Conservation (phyloP, 805 yeast species). For the Kodamaea fukazawae region DNA sequence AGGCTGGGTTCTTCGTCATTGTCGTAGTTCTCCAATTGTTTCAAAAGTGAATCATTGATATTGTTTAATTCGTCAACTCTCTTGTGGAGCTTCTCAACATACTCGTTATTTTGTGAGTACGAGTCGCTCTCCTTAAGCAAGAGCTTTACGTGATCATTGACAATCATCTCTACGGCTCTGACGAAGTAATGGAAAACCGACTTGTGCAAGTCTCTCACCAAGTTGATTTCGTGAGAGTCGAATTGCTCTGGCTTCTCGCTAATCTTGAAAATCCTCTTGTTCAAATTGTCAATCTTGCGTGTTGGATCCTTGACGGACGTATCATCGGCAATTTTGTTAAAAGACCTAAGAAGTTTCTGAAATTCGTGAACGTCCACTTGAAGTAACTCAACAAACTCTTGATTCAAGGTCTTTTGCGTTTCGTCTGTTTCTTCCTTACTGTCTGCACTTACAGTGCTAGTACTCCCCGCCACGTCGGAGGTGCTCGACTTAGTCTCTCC, state of each 20-base stretch:
- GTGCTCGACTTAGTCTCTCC: background rate
- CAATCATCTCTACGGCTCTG: conserved; percentile 58
- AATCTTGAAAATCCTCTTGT: conserved; percentile 22
- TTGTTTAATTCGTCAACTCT: conserved; percentile 27
- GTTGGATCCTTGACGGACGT: conserved; percentile 59
- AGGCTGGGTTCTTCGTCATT: background rate
- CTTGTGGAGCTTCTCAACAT: conserved; percentile 21
- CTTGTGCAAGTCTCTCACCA: conserved; percentile 36
- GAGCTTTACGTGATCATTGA: conserved; percentile 50
- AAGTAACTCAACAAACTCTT: conserved; percentile 43
- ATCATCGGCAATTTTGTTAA: conserved; percentile 56
- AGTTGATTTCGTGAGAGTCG: conserved; percentile 20
- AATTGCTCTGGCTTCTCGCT: conserved; percentile 12
- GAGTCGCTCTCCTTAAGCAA: conserved; percentile 34
- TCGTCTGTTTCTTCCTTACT: no score
- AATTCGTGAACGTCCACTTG: conserved; percentile 45
- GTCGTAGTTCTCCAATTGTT: conserved; percentile 14
- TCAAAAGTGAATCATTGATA: conserved; percentile 20
- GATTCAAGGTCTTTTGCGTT: conserved; percentile 29
- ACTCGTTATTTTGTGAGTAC: conserved; percentile 16
- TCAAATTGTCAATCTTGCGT: conserved; percentile 44
- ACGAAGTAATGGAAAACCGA: conserved; percentile 53
- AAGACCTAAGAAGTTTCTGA: conserved; percentile 47
- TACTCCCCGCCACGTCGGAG: background rate
- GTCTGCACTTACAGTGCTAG: no score